phyloP scores from a whole-genome alignment of 2,329 filamentous ascomycete genomes.

The Coleophoma cylindrospora region DNA sequence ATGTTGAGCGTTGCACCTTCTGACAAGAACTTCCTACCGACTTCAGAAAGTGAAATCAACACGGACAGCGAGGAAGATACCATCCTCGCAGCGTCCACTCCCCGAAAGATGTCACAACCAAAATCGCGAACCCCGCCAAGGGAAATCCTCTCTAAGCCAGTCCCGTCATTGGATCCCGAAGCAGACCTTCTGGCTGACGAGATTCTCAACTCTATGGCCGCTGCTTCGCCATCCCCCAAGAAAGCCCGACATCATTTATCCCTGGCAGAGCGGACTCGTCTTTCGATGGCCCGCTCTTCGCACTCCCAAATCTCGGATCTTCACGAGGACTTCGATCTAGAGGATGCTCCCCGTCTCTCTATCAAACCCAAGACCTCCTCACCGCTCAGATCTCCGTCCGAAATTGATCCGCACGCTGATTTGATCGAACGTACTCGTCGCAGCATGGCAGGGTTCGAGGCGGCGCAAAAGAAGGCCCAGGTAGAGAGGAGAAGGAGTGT shows the following conservation, averaged over 20 bases:
- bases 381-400: slow-evolving; percentile 10
- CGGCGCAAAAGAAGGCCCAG: slow-evolving; percentile 55
- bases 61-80: neutral
- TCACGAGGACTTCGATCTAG: slow-evolving; percentile 24
- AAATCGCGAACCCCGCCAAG: slow-evolving; percentile 4
- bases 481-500: slow-evolving; percentile 47
- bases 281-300: slow-evolving; percentile 68
- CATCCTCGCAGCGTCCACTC: neutral
- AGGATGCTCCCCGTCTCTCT: slow-evolving; percentile 16
- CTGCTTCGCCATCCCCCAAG: slow-evolving; percentile 50
- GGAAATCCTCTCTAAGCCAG: slow-evolving; percentile 1
- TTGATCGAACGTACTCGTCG: slow-evolving; percentile 52
- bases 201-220: slow-evolving; percentile 50
- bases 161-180: slow-evolving; percentile 10
- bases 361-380: slow-evolving; percentile 10
- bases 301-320: slow-evolving; percentile 24
- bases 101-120: neutral
- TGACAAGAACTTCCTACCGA: neutral
- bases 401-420: slow-evolving; percentile 17
- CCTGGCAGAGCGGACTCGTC: slow-evolving; percentile 72
- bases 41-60: neutral
- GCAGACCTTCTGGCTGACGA: slow-evolving; percentile 45
- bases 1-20: neutral
- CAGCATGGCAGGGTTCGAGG: slow-evolving; percentile 59
- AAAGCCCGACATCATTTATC: slow-evolving; percentile 55